Evolutionary conservation across 768 basidiomycete species (phyloP), one percentile per base, ranked within the genome.

Genomic region (Punctularia strigosozonata): DNA sequence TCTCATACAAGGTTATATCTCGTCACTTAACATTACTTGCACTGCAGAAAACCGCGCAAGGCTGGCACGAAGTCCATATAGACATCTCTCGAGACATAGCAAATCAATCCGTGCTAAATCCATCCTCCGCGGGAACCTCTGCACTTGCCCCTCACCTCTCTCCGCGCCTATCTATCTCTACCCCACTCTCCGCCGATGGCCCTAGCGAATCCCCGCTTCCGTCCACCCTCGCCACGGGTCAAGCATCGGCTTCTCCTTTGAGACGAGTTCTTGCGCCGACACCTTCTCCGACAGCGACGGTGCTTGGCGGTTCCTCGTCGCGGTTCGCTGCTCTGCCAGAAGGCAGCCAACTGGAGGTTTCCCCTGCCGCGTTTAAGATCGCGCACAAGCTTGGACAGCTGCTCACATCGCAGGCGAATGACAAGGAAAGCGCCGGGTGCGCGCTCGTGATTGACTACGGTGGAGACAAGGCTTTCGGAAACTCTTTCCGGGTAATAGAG

Each of bases 401-500:
- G 2, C 52, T 94, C 3, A 38, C 40, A 12, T 28, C 31, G 5
- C 34, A 39, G n/a, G 40, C 30, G 21, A 38, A 26, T 8, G 39
- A 32, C 14, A 42, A 36, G 0, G 38, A 44, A 15, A 42, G 40
- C 6, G 65, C 66, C 12, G 75, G 76, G 7, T 75, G 75, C 39
- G 94, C 78, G 0, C 63, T 99, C 41, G 69, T 98, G 15, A 63
- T 97, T 6, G 95, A 99, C 58, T 98, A 98, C 52, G 94, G 95
- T 3, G 77, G 68, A 23, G 74, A 78, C 40, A 66, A 74, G 38
- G 71, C 66, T 6, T 83, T 74, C 49, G 75, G 74, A 2, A 63
- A 77, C 46, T 88, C 86, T 4, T 80, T 95, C 61, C 64, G 95
- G 44, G 94, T 92, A 50, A 48, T 42, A 12, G 15, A 3, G 26